phyloP scores from a whole-genome alignment of 345 rosid genomes.

The Garcia nutans region DNA sequence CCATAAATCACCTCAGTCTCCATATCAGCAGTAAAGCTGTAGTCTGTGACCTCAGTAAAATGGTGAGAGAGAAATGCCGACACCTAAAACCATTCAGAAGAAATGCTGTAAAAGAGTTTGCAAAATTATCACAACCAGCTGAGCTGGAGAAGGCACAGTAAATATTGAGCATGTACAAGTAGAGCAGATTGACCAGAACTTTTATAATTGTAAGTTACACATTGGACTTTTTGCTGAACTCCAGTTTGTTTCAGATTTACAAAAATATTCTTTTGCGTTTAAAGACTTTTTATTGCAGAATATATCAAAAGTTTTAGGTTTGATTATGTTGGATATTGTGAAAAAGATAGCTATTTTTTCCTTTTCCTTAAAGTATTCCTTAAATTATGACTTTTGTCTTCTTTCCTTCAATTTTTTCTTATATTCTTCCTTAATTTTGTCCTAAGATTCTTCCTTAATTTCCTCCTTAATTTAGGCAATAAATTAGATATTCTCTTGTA shows the following conservation, averaged over 20 bases:
- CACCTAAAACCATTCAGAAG: slow-evolving; percentile 48
- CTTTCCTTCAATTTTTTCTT: no score
- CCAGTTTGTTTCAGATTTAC: no score
- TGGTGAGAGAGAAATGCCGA: slow-evolving; percentile 89
- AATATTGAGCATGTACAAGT: not conserved
- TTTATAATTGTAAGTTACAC: not conserved
- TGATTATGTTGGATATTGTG: not conserved
- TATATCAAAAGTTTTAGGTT: no score
- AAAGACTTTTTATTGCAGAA: no score
- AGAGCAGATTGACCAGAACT: not conserved
- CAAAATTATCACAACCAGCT: not conserved
- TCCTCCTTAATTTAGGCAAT: no score
- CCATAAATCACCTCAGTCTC: slow-evolving; percentile 73
- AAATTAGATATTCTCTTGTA: no score
- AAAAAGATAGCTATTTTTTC: no score
- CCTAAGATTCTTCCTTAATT: no score
- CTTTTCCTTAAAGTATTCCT: no score
- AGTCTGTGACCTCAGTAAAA: slow-evolving; percentile 91
- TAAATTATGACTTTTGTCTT: no score
- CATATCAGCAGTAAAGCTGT: slow-evolving; percentile 98
- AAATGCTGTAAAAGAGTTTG: not conserved
- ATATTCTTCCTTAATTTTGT: no score
- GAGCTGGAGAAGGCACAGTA: not conserved
- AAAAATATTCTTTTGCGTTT: not conserved
- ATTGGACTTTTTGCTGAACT: not conserved